Evolutionary conservation across 2,329 filamentous ascomycete genomes (phyloP).

Genomic region (Bertia moriformis): DNA sequence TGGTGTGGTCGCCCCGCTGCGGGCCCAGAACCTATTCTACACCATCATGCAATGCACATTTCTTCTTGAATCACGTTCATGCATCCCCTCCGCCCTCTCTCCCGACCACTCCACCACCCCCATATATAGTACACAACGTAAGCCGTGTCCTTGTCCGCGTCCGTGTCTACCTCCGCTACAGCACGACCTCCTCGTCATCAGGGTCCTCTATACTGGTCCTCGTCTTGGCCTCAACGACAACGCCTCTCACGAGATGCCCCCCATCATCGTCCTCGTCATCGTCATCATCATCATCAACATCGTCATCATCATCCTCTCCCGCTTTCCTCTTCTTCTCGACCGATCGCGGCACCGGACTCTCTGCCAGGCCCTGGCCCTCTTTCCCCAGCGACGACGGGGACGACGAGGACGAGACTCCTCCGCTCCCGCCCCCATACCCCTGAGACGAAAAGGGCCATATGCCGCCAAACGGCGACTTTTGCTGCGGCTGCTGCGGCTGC

Average conservation of each 20-base stretch:
- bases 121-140: too few relatives aligned
- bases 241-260: conserved; percentile 6
- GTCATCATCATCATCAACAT: conserved; percentile 11
- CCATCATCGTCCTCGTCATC: conserved; percentile 20
- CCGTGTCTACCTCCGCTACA: too few relatives aligned
- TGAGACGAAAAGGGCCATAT: conserved; percentile 43
- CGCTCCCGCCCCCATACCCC: conserved; percentile 13
- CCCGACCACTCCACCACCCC: too few relatives aligned
- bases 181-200: conserved; percentile 24
- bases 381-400: too few relatives aligned
- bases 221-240: conserved; percentile 34
- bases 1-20: too few relatives aligned
- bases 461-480: conserved; percentile 25
- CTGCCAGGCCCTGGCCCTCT: conserved; percentile 11
- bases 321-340: conserved; percentile 6
- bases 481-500: not conserved
- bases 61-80: too few relatives aligned
- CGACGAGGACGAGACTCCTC: too few relatives aligned
- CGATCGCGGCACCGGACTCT: conserved; percentile 4
- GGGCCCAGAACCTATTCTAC: too few relatives aligned
- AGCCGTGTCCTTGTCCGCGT: too few relatives aligned
- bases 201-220: conserved; percentile 45
- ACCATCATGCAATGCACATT: too few relatives aligned
- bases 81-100: too few relatives aligned
- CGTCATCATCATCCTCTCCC: conserved; percentile 1